phyloP scores from a whole-genome alignment of 345 rosid genomes.

The Eucalyptus victrix region DNA sequence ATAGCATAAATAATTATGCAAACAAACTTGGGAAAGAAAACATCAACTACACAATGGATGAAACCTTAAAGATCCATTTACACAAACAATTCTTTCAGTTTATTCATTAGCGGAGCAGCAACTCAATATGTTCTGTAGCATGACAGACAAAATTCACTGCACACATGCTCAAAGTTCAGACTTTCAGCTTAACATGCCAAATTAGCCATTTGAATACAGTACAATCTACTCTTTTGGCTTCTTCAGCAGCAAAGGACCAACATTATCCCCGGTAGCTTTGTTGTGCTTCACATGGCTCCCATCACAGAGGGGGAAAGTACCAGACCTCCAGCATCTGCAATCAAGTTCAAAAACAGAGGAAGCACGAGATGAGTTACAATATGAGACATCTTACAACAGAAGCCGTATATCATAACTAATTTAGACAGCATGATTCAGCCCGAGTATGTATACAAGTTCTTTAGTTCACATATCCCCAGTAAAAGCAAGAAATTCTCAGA shows the following conservation, averaged over 20 bases:
- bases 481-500: neutral
- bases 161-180: neutral
- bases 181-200: neutral
- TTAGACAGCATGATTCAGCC: neutral
- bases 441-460: neutral
- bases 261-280: constrained; percentile 90
- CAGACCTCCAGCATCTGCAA: constrained; percentile 87
- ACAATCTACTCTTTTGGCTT: constrained; percentile 13
- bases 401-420: neutral
- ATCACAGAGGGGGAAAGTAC: constrained; percentile 83
- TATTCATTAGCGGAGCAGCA: neutral
- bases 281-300: constrained; percentile 94
- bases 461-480: neutral
- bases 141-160: neutral
- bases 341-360: neutral
- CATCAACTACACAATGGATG: neutral
- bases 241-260: constrained; percentile 66
- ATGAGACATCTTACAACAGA: neutral
- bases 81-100: neutral
- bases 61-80: neutral
- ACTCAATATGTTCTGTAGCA: neutral
- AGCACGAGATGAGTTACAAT: neutral
- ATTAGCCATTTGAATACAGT: neutral
- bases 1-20: neutral
- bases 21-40: neutral